Evolutionary conservation across 2,329 filamentous ascomycete genomes (phyloP), one percentile per base, ranked within the genome.

Genomic region (Fusarium buxicola): DNA sequence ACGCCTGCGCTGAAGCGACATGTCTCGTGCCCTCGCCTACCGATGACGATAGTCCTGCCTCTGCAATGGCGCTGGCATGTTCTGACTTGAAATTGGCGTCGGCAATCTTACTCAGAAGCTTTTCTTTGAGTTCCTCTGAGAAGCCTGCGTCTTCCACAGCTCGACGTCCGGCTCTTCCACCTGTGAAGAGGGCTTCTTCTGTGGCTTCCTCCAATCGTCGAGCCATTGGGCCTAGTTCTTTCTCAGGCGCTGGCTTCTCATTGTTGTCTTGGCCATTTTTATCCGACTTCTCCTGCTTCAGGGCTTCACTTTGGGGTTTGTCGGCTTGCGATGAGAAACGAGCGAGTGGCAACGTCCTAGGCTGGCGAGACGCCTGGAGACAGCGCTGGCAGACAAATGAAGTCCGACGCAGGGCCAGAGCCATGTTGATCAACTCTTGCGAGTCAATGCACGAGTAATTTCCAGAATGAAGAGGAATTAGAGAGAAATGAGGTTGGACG

Each of bases 1-100:
- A 99, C 2, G 90, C 84, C 55, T 84, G 78, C 7, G 88, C 86
- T 0, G 84, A 81, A 2, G 92, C 92, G 31, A 88, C 84, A 45
- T 89, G 85, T 58, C 87, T 83, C 2, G 89, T 90, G 11, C 89
- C 89, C 66, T 83, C 82, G 13, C 90, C 89, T 11, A 90, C 88
- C n/a, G 85, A 83, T 5, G 83, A 73, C 1, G 81, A 75, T 35
- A 87, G 70, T 3, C 76, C 77, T 2, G 81, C 81, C 60, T 83
- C 76, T 2, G 81, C 74, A 51, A 89, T 80, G 0, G 82, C 80
- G 1, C 76, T 64, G 0, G 80, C 75, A 68, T 86, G 72, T 12
- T 86, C 80, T 2, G 79, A 78, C n/a, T 76, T 74, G 68, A 89
- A 87, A 8, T 82, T 77, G 2, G 84, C 82, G 39, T 82, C 78